Conservation (phyloP, 1,284 basidiomycete species). For the Stereum hirsutum region DNA sequence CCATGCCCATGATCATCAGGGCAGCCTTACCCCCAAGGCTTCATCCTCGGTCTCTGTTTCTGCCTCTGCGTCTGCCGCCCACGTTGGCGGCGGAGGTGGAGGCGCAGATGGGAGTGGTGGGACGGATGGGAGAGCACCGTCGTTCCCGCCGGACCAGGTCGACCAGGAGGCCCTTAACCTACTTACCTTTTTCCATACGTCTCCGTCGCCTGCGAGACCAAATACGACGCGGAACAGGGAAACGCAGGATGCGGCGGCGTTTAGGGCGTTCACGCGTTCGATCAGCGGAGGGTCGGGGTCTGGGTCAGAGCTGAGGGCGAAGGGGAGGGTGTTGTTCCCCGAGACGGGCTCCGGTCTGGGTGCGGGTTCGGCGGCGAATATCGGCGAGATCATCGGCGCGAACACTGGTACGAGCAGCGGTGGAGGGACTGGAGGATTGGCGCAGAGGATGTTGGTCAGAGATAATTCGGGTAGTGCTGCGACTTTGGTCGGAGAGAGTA, state of each 20-base stretch:
- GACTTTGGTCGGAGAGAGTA: slow-evolving; percentile 18
- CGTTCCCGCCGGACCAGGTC: too few species aligned
- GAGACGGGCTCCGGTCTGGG: slow-evolving; percentile 24
- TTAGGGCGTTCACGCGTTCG: slow-evolving; percentile 42
- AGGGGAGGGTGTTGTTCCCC: slow-evolving; percentile 59
- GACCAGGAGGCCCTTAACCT: slow-evolving; percentile 75
- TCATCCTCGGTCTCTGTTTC: slow-evolving; percentile 3
- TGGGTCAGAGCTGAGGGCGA: slow-evolving; percentile 39
- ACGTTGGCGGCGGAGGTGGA: too few species aligned
- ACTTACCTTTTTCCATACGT: slow-evolving; percentile 73
- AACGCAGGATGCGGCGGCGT: slow-evolving; percentile 41
- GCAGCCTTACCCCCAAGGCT: slow-evolving; percentile 1
- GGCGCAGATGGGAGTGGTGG: too few species aligned
- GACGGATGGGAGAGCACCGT: too few species aligned
- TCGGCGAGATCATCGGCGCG: too few species aligned
- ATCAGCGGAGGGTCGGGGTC: too few species aligned
- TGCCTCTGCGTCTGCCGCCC: slow-evolving; percentile 8
- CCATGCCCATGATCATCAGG: slow-evolving; percentile 4
- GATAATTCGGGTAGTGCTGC: slow-evolving; percentile 20
- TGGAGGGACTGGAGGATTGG: slow-evolving; percentile 6
- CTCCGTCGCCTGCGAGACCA: slow-evolving; percentile 66
- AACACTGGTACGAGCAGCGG: too few species aligned
- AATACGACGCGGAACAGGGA: slow-evolving; percentile 36
- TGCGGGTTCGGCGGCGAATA: not conserved
- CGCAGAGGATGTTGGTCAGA: slow-evolving; percentile 16